Base-by-base conservation (phyloP, 306 rosid genomes). In the Fagus sylvatica region DNA sequence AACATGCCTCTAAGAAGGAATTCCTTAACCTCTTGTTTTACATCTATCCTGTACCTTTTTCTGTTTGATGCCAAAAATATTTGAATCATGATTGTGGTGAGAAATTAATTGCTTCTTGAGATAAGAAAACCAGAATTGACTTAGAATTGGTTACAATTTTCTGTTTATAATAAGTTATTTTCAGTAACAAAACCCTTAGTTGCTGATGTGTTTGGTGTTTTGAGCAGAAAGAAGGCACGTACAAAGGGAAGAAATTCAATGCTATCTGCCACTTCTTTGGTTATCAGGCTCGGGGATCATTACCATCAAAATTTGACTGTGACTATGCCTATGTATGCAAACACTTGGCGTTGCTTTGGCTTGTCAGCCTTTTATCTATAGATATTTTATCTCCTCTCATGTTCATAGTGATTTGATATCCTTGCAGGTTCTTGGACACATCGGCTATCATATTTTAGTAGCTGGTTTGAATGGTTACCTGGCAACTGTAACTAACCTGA, bases 241-340 rank as follows among this genome's bases (percentile, higher is more conserved):
- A 93, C 84, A 96, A 90, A 89, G 99, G 99, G 69, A 96, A 96
- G 93, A 96, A 96, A 74, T 96, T 96, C 74, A 96, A 86, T 77
- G 97, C 99, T 53, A 96, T 96, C 81, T 96, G 99, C 85, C 99
- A 96, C 88, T 96, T 96, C 74, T 95, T 95, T 34, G 99, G 99
- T 75, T 95, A 95, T 82, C 99, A 95, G 86, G 99, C 99, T 85
- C 98, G 99, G 71, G 99, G 99, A 74, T 96, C 99, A 49, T 85
- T 96, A 71, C 97, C 99, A 37, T 96, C 99, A 34, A 96, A 96
- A 74, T 96, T 96, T 71, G 99, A 96, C 75, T 93, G 98, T 79
- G 99, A 96, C 84, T 96, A 96, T 76, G 98, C 94, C 79, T 96
- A 85, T 62, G 99, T 96, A 93, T 76, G 97, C 75, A 68, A 65